phyloP scores from a whole-genome alignment of 768 basidiomycete species.

The Mycena chlorophos region DNA sequence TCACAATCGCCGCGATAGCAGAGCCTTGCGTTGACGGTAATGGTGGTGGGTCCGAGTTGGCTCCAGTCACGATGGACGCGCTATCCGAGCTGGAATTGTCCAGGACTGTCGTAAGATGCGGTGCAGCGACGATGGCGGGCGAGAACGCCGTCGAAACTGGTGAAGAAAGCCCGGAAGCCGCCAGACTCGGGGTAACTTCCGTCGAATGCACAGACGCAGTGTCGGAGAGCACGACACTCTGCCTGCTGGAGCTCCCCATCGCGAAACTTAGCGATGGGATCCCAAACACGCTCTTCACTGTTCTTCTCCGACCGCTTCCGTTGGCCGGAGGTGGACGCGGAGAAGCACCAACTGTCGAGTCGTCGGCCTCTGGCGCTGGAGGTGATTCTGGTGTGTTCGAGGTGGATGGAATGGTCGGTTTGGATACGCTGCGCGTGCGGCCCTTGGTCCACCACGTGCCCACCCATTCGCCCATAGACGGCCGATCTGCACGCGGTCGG shows the following conservation, averaged over 20 bases:
- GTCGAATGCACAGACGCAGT: constrained; percentile 38
- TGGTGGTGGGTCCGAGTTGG: constrained; percentile 29
- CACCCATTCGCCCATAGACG: constrained; percentile 72
- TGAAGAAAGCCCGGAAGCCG: constrained; percentile 36
- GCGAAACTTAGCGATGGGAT: constrained; percentile 73
- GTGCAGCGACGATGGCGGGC: constrained; percentile 40
- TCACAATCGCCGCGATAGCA: constrained; percentile 71
- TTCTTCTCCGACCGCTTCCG: constrained; percentile 41
- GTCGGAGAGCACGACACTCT: constrained; percentile 27
- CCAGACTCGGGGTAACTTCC: constrained; percentile 22
- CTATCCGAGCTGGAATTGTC: constrained; percentile 29
- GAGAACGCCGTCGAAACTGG: constrained; percentile 42
- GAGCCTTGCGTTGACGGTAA: constrained; percentile 51
- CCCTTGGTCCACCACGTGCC: constrained; percentile 71
- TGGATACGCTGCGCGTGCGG: constrained; percentile 29
- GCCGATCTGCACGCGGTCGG: constrained; percentile 50
- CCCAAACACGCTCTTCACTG: constrained; percentile 68
- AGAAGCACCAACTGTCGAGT: background rate
- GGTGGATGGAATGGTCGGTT: constrained; percentile 20
- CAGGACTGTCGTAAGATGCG: constrained; percentile 44
- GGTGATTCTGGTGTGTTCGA: constrained; percentile 10
- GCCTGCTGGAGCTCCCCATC: constrained; percentile 43
- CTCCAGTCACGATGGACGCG: constrained; percentile 19
- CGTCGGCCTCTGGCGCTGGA: background rate
- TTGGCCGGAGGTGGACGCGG: constrained; percentile 6